Percentiles rank a stretch among this genome's conserved stretches.
Evolutionary conservation across 2,329 filamentous ascomycete species (phyloP).

Genomic region (Stemphylium vesicarium): DNA sequence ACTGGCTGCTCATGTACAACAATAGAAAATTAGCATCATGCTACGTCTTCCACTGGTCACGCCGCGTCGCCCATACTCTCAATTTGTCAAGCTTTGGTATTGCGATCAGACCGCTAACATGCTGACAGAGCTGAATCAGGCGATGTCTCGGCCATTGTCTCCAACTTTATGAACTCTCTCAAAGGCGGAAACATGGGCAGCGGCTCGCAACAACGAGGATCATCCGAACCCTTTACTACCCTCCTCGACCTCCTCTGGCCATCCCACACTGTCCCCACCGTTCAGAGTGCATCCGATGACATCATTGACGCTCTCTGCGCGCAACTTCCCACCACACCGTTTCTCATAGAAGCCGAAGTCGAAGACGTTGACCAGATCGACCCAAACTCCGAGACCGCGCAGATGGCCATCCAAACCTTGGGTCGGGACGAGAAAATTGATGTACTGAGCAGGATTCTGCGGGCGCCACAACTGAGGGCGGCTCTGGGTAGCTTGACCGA

Average conservation of each 20-base stretch:
- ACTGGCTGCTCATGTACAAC: conserved; percentile 40
- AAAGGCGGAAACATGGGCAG: conserved; percentile 58
- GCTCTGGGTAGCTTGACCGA: conserved; percentile 84
- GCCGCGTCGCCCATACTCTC: conserved; percentile 38
- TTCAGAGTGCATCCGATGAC: conserved; percentile 69
- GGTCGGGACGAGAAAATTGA: conserved; percentile 77
- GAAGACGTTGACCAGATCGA: conserved; percentile 68
- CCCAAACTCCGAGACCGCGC: conserved; percentile 70
- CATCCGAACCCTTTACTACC: conserved; percentile 76
- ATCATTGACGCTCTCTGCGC: conserved; percentile 76
- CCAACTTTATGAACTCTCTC: conserved; percentile 87
- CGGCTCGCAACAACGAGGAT: conserved; percentile 38
- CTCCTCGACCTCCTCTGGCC: conserved; percentile 85
- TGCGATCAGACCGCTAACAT: conserved; percentile 29
- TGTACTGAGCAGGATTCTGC: conserved; percentile 79
- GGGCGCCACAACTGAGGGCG: conserved; percentile 90
- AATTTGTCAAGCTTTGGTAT: conserved; percentile 7
- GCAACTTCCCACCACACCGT: conserved; percentile 78
- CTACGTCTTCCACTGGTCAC: conserved; percentile 32
- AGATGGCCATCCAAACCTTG: conserved; percentile 76
- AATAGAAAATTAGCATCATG: conserved; percentile 45
- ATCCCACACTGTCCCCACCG: conserved; percentile 76
- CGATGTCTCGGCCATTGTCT: conserved; percentile 79
- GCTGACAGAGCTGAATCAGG: conserved; percentile 55
- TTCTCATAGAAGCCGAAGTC: conserved; percentile 76